Evolutionary conservation across 176 grass and related monocot species (phyloP).

Genomic region (Ensete ventricosum): DNA sequence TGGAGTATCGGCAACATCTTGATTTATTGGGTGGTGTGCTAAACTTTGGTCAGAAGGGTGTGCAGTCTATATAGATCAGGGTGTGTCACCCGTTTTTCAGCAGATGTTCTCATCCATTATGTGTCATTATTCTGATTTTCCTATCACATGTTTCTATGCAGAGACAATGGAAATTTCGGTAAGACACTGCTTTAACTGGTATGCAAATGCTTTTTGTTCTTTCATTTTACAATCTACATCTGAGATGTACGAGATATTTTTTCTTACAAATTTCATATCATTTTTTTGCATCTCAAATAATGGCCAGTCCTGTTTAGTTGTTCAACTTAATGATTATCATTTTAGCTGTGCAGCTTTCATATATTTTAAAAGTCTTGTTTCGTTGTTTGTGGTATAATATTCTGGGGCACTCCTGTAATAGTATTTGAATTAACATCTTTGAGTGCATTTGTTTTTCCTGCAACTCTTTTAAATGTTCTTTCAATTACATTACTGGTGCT

Average conservation of each 20-base stretch:
- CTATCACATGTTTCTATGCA: constrained; percentile 37
- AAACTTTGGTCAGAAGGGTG: constrained; percentile 88
- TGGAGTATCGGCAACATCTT: constrained; percentile 98
- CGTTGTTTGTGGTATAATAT: no score
- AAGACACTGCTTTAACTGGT: constrained; percentile 94
- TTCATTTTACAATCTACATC: neutral
- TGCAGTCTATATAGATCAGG: constrained; percentile 90
- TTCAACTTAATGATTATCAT: no score
- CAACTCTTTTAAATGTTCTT: no score
- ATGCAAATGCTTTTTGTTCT: constrained; percentile 21
- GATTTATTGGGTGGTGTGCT: constrained; percentile 70
- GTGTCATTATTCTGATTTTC: constrained; percentile 1
- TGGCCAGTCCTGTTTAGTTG: no score
- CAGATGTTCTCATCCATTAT: neutral
- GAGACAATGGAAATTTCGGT: constrained; percentile 89
- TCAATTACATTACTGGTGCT: no score
- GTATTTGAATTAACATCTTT: no score
- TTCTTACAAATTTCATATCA: constrained; percentile 3
- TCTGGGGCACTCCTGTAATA: no score
- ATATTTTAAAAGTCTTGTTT: no score
- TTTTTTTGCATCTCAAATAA: neutral
- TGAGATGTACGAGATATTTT: neutral
- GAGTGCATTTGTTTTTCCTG: no score
- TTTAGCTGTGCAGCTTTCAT: no score
- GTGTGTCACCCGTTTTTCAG: constrained; percentile 30